These are phyloP conservation scores for Dioscorea dumetorum DNA, from an alignment of 106 monocot genomes.

Conservation along the genomic window DNA sequence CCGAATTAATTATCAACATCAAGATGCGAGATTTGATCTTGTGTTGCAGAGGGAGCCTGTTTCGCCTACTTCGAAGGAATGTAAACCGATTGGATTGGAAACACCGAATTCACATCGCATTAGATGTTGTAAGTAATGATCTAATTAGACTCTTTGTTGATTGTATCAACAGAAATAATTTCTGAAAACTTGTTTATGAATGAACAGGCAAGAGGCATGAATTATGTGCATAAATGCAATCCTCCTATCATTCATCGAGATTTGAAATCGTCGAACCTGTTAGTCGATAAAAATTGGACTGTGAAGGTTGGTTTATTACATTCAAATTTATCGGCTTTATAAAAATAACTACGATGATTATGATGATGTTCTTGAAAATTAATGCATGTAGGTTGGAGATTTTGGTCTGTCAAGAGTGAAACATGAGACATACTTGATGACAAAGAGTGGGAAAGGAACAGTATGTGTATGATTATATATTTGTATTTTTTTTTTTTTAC, in stretches of 20 bases:
- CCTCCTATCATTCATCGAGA: slow-evolving; percentile 96
- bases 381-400: slow-evolving; percentile 66
- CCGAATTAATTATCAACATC: too few relatives aligned
- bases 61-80: slow-evolving; percentile 67
- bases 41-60: slow-evolving; percentile 76
- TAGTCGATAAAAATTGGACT: slow-evolving; percentile 99
- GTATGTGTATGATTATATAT: slow-evolving; percentile 15
- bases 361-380: not conserved
- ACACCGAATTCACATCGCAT: slow-evolving; percentile 83
- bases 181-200: not conserved
- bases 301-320: slow-evolving; percentile 64
- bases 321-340: not conserved
- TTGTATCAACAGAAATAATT: too few relatives aligned
- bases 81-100: slow-evolving; percentile 71
- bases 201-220: slow-evolving; percentile 85
- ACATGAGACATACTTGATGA: slow-evolving; percentile 71
- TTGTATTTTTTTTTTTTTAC: too few relatives aligned
- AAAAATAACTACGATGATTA: not conserved
- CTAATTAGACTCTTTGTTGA: too few relatives aligned
- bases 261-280: slow-evolving; percentile 94
- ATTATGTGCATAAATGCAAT: slow-evolving; percentile 97
- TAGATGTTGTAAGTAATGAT: slow-evolving; percentile 78
- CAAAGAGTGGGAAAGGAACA: slow-evolving; percentile 96
- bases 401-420: slow-evolving; percentile 98
- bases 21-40: not conserved